A percentile compares a stretch with the other conserved stretches of the same genome.
phyloP scores from a whole-genome alignment of 306 rosid genomes.

The Calophaca sinica region DNA sequence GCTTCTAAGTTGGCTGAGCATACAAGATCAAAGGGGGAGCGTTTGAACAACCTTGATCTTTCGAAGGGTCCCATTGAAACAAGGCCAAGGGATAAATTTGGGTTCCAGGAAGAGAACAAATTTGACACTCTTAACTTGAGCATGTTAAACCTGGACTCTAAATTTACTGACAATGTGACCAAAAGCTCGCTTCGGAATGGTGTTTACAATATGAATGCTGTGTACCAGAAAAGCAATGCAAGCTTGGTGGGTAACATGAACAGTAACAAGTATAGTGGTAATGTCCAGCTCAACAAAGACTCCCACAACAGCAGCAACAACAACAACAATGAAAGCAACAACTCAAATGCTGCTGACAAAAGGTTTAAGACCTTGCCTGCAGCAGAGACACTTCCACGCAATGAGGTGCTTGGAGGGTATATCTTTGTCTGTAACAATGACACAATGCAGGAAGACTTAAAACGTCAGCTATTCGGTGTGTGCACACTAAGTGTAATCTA shows the following conservation, averaged over 20 bases:
- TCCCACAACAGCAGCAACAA: slow-evolving; percentile 52
- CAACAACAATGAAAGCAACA: slow-evolving; percentile 59
- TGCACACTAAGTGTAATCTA: not conserved
- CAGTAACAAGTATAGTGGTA: slow-evolving; percentile 68
- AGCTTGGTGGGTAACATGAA: slow-evolving; percentile 63
- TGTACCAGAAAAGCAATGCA: slow-evolving; percentile 76
- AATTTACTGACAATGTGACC: slow-evolving; percentile 63
- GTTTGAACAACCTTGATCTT: slow-evolving; percentile 89
- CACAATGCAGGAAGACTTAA: slow-evolving; percentile 99
- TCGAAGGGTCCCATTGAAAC: slow-evolving; percentile 75
- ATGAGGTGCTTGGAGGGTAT: slow-evolving; percentile 99
- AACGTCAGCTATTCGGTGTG: slow-evolving; percentile 89
- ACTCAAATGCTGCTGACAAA: slow-evolving; percentile 69
- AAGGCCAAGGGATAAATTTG: slow-evolving; percentile 80
- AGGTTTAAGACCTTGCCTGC: slow-evolving; percentile 99
- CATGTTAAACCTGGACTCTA: slow-evolving; percentile 79
- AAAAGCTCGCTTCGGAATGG: slow-evolving; percentile 72
- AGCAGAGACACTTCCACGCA: slow-evolving; percentile 93
- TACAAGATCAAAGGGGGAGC: slow-evolving; percentile 88
- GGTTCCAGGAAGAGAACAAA: slow-evolving; percentile 93
- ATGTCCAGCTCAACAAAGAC: slow-evolving; percentile 71
- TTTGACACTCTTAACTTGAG: slow-evolving; percentile 81
- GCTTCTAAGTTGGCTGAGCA: slow-evolving; percentile 98
- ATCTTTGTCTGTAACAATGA: slow-evolving; percentile 98
- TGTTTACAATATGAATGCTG: slow-evolving; percentile 71